Base-by-base conservation (phyloP, 192 early-diverging fungal species). In the Anaeromyces robustus region DNA sequence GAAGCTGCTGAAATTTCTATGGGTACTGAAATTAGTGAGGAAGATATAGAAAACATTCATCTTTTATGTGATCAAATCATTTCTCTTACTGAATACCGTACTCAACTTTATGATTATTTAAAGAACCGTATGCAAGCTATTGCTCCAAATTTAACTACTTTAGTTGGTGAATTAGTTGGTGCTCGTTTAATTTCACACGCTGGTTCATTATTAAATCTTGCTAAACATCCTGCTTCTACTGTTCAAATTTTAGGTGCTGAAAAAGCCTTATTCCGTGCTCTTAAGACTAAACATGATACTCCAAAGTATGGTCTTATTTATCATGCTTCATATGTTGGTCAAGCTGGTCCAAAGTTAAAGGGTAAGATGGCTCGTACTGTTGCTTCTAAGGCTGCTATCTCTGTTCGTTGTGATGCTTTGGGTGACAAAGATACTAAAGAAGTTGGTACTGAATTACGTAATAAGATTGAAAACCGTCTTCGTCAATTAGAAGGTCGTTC, bases 191-290 rank as follows among this genome's bases (percentile, higher is more conserved):
- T 99, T 86, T 89, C 96, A 43, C 98, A 98, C 84, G 96, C 97
- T 77, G 98, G 98, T 82, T 94, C 93, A 34, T 87, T 98, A 85
- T 96, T 96, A 88, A 99, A 96, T 85, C 88, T 99, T 83, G 93
- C 95, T 85, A 99, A 99, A 90, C 93, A 95, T 86, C 98, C 98
- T 31, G 97, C 97, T 78, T 95, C 94, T 77, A 99, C 98, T 79
- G 94, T 99, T 81, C 98, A 99, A 89, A 98, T 99, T 81, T 92
- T 99, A 28, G 98, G 98, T 86, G 98, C 98, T 39, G 98, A 99
- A 88, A 99, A 99, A 93, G 98, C 98, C n/a, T 92, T 99, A 30
- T 99, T 99, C 94, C 92, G 93, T 22, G 80, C 80, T 7, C 32
- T 80, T 22, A 80, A 80, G 14, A 80, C 80, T 22, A 80, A 80